Percentiles rank a stretch among this genome's conserved stretches.
Conservation (phyloP, 1,284 basidiomycete genomes). For the Omphalotus olearius region DNA sequence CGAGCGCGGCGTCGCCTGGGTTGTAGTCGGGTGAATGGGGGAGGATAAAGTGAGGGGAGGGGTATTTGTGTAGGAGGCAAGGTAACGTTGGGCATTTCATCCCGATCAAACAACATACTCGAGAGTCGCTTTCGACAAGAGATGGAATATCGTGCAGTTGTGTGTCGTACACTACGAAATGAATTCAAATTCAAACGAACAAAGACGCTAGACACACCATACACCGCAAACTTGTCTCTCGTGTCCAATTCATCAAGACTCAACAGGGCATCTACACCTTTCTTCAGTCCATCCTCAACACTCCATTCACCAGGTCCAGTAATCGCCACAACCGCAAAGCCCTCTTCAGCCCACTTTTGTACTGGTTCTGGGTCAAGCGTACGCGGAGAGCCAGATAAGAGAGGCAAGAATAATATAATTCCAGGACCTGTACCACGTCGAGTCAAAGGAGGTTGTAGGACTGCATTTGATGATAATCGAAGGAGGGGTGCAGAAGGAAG, state of each 20-base stretch:
- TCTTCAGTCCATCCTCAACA: constrained; percentile 24
- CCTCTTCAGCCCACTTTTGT: constrained; percentile 47
- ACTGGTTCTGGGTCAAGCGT: constrained; percentile 41
- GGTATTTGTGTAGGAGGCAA: constrained; percentile 26
- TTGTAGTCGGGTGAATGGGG: constrained; percentile 35
- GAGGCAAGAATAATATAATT: constrained; percentile 36
- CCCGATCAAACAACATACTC: constrained; percentile 29
- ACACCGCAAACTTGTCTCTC: constrained; percentile 36
- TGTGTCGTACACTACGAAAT: constrained; percentile 30
- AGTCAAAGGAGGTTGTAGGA: constrained; percentile 40
- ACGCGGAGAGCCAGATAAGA: constrained; percentile 19
- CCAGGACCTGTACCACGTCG: constrained; percentile 42
- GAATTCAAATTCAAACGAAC: not conserved
- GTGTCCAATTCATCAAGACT: constrained; percentile 31
- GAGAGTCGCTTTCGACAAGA: constrained; percentile 26
- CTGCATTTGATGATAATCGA: constrained; percentile 24
- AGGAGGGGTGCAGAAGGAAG: constrained; percentile 34
- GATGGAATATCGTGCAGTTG: constrained; percentile 23
- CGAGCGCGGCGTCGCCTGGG: constrained; percentile 31
- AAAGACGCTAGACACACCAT: constrained; percentile 26
- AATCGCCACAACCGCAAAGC: constrained; percentile 41
- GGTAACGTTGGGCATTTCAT: constrained; percentile 24
- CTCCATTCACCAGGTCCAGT: constrained; percentile 19
- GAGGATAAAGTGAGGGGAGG: constrained; percentile 35
- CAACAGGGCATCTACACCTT: constrained; percentile 28